Base-by-base conservation (phyloP, 179 eudicot genomes). In the Spinacia oleracea region DNA sequence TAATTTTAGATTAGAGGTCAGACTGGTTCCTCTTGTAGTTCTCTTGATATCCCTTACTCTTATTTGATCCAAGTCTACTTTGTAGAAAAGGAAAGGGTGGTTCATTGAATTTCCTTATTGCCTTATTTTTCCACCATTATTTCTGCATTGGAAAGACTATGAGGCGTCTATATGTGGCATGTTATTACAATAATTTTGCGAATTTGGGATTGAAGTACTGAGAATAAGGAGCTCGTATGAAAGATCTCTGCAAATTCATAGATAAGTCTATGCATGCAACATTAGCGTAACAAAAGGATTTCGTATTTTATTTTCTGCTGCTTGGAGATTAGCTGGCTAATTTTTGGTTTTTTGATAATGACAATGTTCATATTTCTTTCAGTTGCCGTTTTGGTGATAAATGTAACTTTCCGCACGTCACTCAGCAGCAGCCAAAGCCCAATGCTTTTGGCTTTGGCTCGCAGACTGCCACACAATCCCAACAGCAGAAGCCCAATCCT, bases 361-460 rank as follows among this genome's bases (percentile, higher is more conserved):
- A 38, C 25, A 78, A 62, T 63, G 16, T 65, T 78, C 32, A 45
- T 58, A 21, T 56, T 50, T 77, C 16, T 78, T 78, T 65, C 89
- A 95, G 98, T 79, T 95, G 98, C 81, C 91, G 78, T 27, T 95
- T 80, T 83, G 98, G 98, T 56, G 96, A 88, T 65, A 87, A 83
- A 66, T 95, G 98, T 82, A 93, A 82, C 79, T 95, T 88, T 83
- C 83, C 85, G 74, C 98, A 92, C 76, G 86, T 35, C 46, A 83
- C 87, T 32, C 87, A 77, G 71, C 95, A 90, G 45, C 97, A 86
- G 76, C 74, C 89, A 50, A 86, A 83, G 48, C 46, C 90, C 72
- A 92, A 87, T 81, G 74, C 82, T 71, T 92, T 86, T 83, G 97
- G 97, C 40, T 91, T 91, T 88, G 95, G 98, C 43, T 58, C 81